Percentiles rank a stretch among this genome's conserved stretches.
These are phyloP conservation scores for Solanum lycopersicoides DNA, from an alignment of 257 asterid genomes.

Conservation along the genomic window DNA sequence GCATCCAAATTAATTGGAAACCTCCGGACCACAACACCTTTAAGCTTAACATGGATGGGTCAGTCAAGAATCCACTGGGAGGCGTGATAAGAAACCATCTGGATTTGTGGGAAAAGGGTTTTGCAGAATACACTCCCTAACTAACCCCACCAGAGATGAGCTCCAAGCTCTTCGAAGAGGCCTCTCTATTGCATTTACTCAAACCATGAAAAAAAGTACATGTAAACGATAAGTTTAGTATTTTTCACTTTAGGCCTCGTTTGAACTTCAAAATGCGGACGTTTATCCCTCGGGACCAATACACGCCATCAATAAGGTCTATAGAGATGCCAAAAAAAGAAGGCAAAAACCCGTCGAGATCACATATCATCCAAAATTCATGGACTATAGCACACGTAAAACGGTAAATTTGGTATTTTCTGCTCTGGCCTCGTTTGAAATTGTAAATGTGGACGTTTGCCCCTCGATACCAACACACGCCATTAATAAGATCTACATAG, in stretches of 20 bases:
- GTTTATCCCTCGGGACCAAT: not conserved
- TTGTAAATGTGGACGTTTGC: not conserved
- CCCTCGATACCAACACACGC: not conserved
- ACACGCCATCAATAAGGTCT: not conserved
- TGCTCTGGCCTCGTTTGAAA: no score
- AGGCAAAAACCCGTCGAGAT: not conserved
- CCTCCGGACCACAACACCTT: no score
- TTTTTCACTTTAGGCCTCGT: not conserved
- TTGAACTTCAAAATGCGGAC: not conserved
- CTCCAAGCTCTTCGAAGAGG: not conserved
- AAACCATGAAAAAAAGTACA: not conserved
- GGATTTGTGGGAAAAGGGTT: no score
- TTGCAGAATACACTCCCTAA: no score
- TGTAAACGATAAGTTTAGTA: no score
- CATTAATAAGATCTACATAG: not conserved
- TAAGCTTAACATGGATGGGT: no score
- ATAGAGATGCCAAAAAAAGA: not conserved
- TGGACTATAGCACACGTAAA: not conserved
- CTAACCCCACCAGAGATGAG: not conserved
- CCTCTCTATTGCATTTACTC: no score
- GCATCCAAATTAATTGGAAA: no score
- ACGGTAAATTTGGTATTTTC: not conserved
- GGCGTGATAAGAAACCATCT: no score
- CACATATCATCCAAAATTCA: not conserved
- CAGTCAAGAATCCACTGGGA: no score